phyloP scores from a whole-genome alignment of 257 asterid species.

The Solanum phureja region DNA sequence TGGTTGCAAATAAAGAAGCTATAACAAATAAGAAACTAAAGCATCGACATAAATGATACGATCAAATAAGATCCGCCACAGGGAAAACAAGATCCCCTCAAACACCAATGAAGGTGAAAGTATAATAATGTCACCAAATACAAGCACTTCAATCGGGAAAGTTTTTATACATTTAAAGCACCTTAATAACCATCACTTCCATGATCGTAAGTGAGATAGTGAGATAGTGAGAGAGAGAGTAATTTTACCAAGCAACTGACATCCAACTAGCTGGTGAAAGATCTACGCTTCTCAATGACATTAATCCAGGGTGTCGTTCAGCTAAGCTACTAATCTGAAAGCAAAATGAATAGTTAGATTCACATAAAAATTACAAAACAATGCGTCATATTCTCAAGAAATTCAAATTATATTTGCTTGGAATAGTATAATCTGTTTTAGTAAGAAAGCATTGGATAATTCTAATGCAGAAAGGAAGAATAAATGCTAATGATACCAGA shows the following conservation, averaged over 20 bases:
- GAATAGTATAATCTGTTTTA: not conserved
- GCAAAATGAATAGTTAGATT: not conserved
- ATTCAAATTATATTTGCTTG: not conserved
- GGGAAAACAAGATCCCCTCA: not conserved
- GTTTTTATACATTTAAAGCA: not conserved
- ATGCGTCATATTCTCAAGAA: not conserved
- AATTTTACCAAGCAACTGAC: conserved; percentile 39
- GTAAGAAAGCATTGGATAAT: not conserved
- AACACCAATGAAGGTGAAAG: not conserved
- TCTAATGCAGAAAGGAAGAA: not conserved
- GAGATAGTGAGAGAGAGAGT: not conserved
- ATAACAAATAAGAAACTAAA: not conserved
- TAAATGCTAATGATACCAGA: not conserved
- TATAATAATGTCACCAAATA: not conserved
- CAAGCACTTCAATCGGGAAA: not conserved
- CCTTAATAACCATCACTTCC: not conserved
- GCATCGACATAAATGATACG: not conserved
- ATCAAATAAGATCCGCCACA: not conserved
- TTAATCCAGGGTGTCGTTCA: conserved; percentile 29
- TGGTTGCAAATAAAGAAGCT: not conserved
- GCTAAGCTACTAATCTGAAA: conserved; percentile 31
- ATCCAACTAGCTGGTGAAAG: conserved; percentile 52
- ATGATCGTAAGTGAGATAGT: not conserved
- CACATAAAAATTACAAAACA: not conserved
- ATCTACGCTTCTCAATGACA: conserved; percentile 45